phyloP scores from a whole-genome alignment of 495 filamentous ascomycete species.

The Friedmanniomyces endolithicus region DNA sequence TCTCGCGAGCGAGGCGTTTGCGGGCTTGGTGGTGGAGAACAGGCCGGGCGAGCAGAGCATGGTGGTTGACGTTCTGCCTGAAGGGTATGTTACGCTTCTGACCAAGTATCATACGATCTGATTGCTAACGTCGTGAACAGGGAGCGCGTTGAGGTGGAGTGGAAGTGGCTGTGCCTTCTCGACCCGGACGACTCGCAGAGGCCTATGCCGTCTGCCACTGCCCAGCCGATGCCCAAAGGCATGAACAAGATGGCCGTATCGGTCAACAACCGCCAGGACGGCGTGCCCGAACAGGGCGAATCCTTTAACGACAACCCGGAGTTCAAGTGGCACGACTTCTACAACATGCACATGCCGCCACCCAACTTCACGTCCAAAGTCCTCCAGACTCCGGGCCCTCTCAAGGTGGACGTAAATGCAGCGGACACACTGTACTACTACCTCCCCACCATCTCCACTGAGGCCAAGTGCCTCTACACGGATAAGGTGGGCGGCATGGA shows the following conservation, averaged over 20 bases:
- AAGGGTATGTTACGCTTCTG: slow-evolving; percentile 52
- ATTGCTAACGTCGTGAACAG: slow-evolving; percentile 33
- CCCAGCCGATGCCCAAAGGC: slow-evolving; percentile 48
- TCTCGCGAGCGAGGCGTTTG: slow-evolving; percentile 74
- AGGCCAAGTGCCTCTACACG: slow-evolving; percentile 85
- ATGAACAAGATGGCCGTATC: slow-evolving; percentile 30
- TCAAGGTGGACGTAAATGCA: slow-evolving; percentile 51
- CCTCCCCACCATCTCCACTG: slow-evolving; percentile 73
- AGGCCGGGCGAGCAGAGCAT: slow-evolving; percentile 60
- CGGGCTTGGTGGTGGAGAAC: slow-evolving; percentile 79
- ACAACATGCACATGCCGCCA: slow-evolving; percentile 30
- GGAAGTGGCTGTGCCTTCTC: slow-evolving; percentile 60
- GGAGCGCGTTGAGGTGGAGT: slow-evolving; percentile 59
- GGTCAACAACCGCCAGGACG: slow-evolving; percentile 33
- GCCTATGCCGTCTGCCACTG: slow-evolving; percentile 49
- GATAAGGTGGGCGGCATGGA: slow-evolving; percentile 51
- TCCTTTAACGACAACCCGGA: slow-evolving; percentile 47
- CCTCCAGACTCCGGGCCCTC: slow-evolving; percentile 32
- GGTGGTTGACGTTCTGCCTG: slow-evolving; percentile 72
- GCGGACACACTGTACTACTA: slow-evolving; percentile 80
- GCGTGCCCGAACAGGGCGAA: slow-evolving; percentile 44
- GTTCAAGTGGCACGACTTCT: slow-evolving; percentile 74
- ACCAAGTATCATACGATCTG: not conserved
- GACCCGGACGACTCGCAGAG: slow-evolving; percentile 52
- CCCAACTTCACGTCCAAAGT: slow-evolving; percentile 32